Conservation (phyloP, 345 rosid species). For the Hypericum perforatum region DNA sequence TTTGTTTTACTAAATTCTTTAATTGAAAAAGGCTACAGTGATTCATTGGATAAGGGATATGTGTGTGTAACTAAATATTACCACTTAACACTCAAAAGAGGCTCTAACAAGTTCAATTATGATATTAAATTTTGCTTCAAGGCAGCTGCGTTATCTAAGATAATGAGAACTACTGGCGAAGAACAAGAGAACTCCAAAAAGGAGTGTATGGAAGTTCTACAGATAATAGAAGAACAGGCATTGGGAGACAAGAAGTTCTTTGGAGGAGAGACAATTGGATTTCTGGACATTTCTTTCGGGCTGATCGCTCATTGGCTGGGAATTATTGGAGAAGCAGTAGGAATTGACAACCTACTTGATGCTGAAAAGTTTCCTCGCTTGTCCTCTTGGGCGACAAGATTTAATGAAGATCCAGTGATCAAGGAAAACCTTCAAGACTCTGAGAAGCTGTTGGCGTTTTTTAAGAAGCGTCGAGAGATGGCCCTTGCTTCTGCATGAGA, state of each 20-base stretch:
- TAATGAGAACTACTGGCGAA: neutral
- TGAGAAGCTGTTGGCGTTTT: neutral
- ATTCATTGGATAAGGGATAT: no score
- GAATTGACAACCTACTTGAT: neutral
- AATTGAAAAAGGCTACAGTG: no score
- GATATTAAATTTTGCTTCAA: neutral
- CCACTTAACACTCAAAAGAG: no score
- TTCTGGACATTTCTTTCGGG: constrained; percentile 4
- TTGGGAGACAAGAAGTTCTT: constrained; percentile 12
- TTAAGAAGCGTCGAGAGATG: neutral
- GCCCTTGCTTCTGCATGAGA: neutral
- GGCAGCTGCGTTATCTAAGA: neutral
- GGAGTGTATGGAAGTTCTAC: neutral
- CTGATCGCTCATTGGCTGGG: constrained; percentile 1
- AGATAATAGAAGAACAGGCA: constrained; percentile 6
- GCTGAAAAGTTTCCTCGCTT: constrained; percentile 7
- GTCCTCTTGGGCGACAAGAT: constrained; percentile 7
- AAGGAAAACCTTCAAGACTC: constrained; percentile 6
- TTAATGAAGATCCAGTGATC: constrained; percentile 8
- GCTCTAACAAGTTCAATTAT: no score
- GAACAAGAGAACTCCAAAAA: constrained; percentile 5
- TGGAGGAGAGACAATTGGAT: constrained; percentile 7
- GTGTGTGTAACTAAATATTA: no score
- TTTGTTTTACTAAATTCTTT: no score
- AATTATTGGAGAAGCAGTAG: neutral